Evolutionary conservation across 345 rosid genomes (phyloP), one percentile per base, ranked within the genome.

Genomic region (Draba incana): DNA sequence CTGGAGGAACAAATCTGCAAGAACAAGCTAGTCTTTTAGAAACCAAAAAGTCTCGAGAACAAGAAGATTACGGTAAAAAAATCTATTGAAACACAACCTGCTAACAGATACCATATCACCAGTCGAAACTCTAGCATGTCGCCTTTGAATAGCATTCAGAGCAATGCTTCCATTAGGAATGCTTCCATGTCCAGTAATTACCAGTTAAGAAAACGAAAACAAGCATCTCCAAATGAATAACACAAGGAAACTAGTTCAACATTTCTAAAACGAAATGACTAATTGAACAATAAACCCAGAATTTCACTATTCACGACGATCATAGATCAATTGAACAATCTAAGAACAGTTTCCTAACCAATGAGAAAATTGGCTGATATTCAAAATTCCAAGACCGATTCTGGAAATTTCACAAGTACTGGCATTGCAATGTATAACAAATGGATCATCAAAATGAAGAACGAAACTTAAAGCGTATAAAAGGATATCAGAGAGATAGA

Each of bases 401-500:
- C 8, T 24, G 31, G 4, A 35, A 30, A 8, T 2, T 3, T 31
- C 12, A 65, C 27, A 15, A n/a, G 27, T 30, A 25, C 24, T 0
- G n/a, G n/a, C 61, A 66, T 38, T 47, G 55, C 30, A 62, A 57
- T 45, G 66, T 10, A 11, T 4, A 35, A 47, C 4, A 49, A 58
- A 58, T 16, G 30, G 2, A 48, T 35, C 42, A 23, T 37, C 3
- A 61, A 38, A 46, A 58, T 35, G 11, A 23, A 54, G 51, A 37
- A 15, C 16, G 13, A 64, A 31, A 4, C 8, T 4, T 6, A 20
- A 10, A 46, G 10, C 1, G 16, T 4, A 8, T 4, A 8, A 79
- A 81, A 88, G 97, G 97, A 94, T 94, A 87, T 87, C 88, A 84
- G 10, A 89, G 43, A 16, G 97, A 83, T n/a, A 88, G 88, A 68